Conservation (phyloP, 2,329 filamentous ascomycete species). For the Hyphodiscus sp. region DNA sequence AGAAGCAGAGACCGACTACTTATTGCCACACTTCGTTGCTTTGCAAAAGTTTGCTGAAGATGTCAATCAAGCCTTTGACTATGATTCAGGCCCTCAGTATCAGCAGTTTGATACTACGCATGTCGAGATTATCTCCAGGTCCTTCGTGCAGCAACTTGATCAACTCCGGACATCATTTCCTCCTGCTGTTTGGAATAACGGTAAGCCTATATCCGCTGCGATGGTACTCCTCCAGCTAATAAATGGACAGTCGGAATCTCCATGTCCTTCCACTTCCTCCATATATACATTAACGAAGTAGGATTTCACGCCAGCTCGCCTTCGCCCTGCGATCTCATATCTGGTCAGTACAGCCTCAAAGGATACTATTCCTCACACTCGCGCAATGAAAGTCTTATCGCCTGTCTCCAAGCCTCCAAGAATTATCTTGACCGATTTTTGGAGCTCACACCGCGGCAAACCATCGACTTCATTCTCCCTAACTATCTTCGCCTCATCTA, state of each 20-base stretch:
- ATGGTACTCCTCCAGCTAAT: neutral
- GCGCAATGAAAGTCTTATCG: slow-evolving; percentile 14
- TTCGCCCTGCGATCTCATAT: neutral
- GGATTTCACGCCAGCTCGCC: slow-evolving; percentile 19
- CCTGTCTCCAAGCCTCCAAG: slow-evolving; percentile 15
- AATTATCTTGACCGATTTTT: slow-evolving; percentile 17
- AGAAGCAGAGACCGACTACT: slow-evolving; percentile 18
- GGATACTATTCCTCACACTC: slow-evolving; percentile 19
- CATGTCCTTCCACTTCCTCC: slow-evolving; percentile 13
- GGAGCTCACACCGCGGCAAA: neutral
- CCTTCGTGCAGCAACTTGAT: slow-evolving; percentile 21
- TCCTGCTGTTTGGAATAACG: slow-evolving; percentile 17
- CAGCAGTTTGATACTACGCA: slow-evolving; percentile 17
- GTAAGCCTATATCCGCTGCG: slow-evolving; percentile 11
- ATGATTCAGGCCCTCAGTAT: slow-evolving; percentile 12
- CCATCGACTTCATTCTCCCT: slow-evolving; percentile 5
- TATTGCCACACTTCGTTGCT: slow-evolving; percentile 22
- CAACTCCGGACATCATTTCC: slow-evolving; percentile 20
- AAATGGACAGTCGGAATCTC: slow-evolving; percentile 7
- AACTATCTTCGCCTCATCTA: slow-evolving; percentile 18
- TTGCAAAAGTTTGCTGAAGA: slow-evolving; percentile 25
- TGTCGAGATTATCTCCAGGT: slow-evolving; percentile 22
- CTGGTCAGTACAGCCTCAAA: neutral
- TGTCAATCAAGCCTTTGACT: slow-evolving; percentile 24
- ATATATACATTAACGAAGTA: slow-evolving; percentile 22